Evolutionary conservation across 495 filamentous ascomycete species (phyloP), one percentile per base, ranked within the genome.

Genomic region (Xylaria intraflava): DNA sequence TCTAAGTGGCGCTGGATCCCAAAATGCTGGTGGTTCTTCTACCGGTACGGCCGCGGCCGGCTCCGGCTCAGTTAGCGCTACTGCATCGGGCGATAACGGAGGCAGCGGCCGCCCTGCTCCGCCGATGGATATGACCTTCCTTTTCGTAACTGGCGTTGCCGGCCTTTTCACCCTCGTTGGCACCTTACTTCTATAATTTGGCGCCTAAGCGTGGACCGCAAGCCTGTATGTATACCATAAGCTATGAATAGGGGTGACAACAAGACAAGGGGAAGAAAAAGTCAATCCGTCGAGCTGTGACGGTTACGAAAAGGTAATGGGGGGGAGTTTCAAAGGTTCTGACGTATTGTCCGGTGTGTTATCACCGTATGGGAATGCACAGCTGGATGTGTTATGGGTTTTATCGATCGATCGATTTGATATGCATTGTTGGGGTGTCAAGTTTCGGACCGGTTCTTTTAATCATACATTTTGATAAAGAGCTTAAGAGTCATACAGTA

Each of bases 1-100:
- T 53, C 84, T 95, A 42, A 68, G 66, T 6, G 90, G 90, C 10
- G 53, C 70, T 29, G 89, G 90, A 33, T 88, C 84, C 49, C 87
- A 90, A 74, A 78, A 83, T 50, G 77, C 83, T 2, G 85, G 82
- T 42, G 68, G 67, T 30, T 67, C 69, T 54, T 85, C 82, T 59
- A 80, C 77, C 14, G 74, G 77, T 29, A 84, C 82, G 51, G 84
- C 84, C 39, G 65, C 75, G n/a, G 70, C 83, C 16, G 85, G 83
- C 50, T 83, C 83, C 44, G 85, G 83, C 44, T 59, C 70, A 7
- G 71, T 73, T 24, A 77, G 70, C 46, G 66, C 69, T 5, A 76
- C 73, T 20, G 64, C 72, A 58, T 55, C 62, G 53, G 59, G 65
- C 56, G 61, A 68, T 49, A 62, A 62, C 51, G 46, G 27, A 29